A percentile compares a stretch with the other conserved stretches of the same genome.
These are phyloP conservation scores for Colletotrichum costaricense DNA, from an alignment of 2,329 filamentous ascomycete species.

Conservation along the genomic window DNA sequence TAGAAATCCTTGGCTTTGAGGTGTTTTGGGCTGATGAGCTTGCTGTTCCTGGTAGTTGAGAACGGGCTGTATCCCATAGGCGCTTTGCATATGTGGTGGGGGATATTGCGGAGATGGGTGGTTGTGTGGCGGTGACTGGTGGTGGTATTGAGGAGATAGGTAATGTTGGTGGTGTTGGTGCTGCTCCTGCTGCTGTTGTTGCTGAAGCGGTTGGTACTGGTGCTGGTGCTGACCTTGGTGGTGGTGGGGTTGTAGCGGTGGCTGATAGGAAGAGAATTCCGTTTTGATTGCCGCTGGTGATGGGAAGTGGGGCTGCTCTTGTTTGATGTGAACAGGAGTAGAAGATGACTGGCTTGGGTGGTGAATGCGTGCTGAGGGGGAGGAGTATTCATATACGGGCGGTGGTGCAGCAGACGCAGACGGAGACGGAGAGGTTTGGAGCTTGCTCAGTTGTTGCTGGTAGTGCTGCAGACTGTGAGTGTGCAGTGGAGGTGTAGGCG, in stretches of 20 bases:
- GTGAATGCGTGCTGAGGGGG: conserved; percentile 31
- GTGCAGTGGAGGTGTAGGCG: conserved; percentile 42
- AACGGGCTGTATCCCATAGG: conserved; percentile 26
- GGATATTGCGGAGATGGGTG: conserved; percentile 37
- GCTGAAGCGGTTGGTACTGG: conserved; percentile 41
- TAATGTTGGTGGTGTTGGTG: conserved; percentile 40
- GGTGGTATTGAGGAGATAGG: conserved; percentile 38
- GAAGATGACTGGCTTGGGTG: conserved; percentile 34
- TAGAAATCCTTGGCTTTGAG: conserved; percentile 27
- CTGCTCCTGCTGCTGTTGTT: conserved; percentile 44
- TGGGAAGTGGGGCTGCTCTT: conserved; percentile 35
- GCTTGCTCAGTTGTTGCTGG: conserved; percentile 29
- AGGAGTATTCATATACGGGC: conserved; percentile 36
- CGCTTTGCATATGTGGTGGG: conserved; percentile 22
- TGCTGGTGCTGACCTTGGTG: conserved; percentile 45
- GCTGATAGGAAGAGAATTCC: conserved; percentile 31
- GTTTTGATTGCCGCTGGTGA: conserved; percentile 35
- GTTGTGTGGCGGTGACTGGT: conserved; percentile 38
- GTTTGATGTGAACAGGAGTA: conserved; percentile 36
- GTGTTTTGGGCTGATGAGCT: conserved; percentile 25
- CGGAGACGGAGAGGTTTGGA: conserved; percentile 22
- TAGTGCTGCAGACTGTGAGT: conserved; percentile 42
- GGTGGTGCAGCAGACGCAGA: conserved; percentile 15
- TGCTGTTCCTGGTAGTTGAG: conserved; percentile 25
- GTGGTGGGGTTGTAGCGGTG: conserved; percentile 41